Base-by-base conservation (phyloP, 768 basidiomycete genomes). In the Tubosaeta sp. region DNA sequence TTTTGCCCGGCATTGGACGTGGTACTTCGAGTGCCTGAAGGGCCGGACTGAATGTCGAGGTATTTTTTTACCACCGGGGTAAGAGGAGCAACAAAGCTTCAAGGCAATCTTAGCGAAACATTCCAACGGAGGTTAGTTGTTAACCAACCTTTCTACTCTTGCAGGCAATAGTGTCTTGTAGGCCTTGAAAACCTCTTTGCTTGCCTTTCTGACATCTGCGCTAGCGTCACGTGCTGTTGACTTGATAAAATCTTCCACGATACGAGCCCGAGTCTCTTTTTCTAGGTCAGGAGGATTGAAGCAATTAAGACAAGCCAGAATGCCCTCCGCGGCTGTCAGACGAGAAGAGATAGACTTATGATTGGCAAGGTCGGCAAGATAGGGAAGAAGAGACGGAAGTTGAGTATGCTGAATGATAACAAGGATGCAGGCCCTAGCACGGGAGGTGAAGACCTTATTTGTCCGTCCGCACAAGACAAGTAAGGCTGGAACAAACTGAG, bases 271-370 rank as follows among this genome's bases (percentile, higher is more conserved):
- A 0, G 70, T 53, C 42, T 89, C 86, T 64, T 79, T 86, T 66
- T 87, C 87, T 27, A 90, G 65, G 57, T 90, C 87, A 0, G 87
- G 86, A 9, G 88, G 89, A 66, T 87, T 89, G 64, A 83, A 84
- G 58, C 78, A 83, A 53, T 87, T 87, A 46, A 92, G 70, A 54
- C 83, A 86, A 14, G 76, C 73, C 44, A 90, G 62, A 0, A 83
- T 73, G 27, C 80, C 75, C 65, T 91, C 87, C 3, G 81, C 78
- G n/a, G 81, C 79, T 16, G 77, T 76, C 6, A 87, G 61, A 46
- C 91, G 78, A 25, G 86, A 70, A 3, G 80, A 77, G 18, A 73
- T 66, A 14, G 85, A 82, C 63, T 91, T 92, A 64, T 91, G 88
- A 61, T 79, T 80, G 31, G 53, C 55, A 47, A 81, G 63, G 31